A percentile compares a stretch with the other conserved stretches of the same genome.
Conservation (phyloP, 1,139 yeast genomes). For the Taphrina pruni region DNA sequence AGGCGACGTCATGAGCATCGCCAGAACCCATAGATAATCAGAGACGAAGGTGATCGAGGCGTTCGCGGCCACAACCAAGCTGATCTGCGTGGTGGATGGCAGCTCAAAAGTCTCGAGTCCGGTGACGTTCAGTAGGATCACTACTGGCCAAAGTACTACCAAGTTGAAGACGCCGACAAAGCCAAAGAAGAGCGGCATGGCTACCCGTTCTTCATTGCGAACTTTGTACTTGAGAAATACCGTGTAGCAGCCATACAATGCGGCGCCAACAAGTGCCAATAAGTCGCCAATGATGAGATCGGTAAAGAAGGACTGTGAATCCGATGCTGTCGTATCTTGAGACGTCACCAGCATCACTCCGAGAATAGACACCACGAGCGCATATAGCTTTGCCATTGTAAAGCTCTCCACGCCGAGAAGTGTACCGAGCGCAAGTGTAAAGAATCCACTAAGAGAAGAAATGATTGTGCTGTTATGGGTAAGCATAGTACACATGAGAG, state of each 20-base stretch:
- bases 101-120: slow-evolving; percentile 73
- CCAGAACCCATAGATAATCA: slow-evolving; percentile 95
- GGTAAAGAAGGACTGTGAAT: slow-evolving; percentile 53
- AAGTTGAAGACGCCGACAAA: slow-evolving; percentile 87
- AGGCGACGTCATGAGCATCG: slow-evolving; percentile 90
- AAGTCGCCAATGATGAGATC: slow-evolving; percentile 71
- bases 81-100: slow-evolving; percentile 64
- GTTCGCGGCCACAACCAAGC: slow-evolving; percentile 65
- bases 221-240: slow-evolving; percentile 78
- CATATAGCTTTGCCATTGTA: slow-evolving; percentile 67
- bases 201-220: slow-evolving; percentile 71
- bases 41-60: slow-evolving; percentile 80
- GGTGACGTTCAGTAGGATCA: slow-evolving; percentile 65
- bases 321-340: slow-evolving; percentile 54
- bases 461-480: slow-evolving; percentile 73
- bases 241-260: slow-evolving; percentile 89
- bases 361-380: slow-evolving; percentile 70
- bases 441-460: slow-evolving; percentile 89
- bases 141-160: slow-evolving; percentile 80
- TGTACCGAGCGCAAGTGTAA: slow-evolving; percentile 84
- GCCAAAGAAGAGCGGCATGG: slow-evolving; percentile 89
- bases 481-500: background rate
- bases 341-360: slow-evolving; percentile 83
- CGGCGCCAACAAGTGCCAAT: slow-evolving; percentile 81
- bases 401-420: slow-evolving; percentile 72